Conservation (phyloP, 2,329 filamentous ascomycete species). For the Ophiocordyceps camponoti-rufipedis region DNA sequence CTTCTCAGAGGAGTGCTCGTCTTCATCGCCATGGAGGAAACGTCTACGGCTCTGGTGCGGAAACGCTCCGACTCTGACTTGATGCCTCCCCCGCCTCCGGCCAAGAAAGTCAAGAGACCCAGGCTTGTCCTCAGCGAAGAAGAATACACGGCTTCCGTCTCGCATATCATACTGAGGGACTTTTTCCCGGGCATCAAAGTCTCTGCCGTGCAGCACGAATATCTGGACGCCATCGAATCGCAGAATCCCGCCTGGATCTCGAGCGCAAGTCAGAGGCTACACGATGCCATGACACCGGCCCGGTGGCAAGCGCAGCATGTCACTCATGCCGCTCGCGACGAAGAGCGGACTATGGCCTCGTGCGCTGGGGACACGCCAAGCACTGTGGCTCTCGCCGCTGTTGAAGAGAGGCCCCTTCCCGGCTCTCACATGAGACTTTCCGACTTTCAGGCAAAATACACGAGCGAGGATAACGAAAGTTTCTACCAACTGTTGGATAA, state of each 20-base stretch:
- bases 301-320: slow-evolving; percentile 17
- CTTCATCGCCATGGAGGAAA: background rate
- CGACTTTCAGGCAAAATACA: slow-evolving; percentile 83
- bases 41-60: slow-evolving; percentile 26
- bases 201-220: slow-evolving; percentile 75
- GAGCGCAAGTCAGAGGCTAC: slow-evolving; percentile 53
- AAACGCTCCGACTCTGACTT: slow-evolving; percentile 51
- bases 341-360: slow-evolving; percentile 40
- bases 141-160: slow-evolving; percentile 74
- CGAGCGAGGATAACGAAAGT: slow-evolving; percentile 93
- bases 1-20: too few species aligned
- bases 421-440: slow-evolving; percentile 67
- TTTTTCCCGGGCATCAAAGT: slow-evolving; percentile 90
- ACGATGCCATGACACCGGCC: slow-evolving; percentile 68
- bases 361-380: slow-evolving; percentile 59
- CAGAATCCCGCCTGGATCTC: slow-evolving; percentile 73
- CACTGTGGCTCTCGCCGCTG: slow-evolving; percentile 27
- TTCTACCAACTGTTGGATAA: slow-evolving; percentile 86
- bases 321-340: slow-evolving; percentile 9
- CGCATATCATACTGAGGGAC: slow-evolving; percentile 87
- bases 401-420: slow-evolving; percentile 27
- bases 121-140: slow-evolving; percentile 84
- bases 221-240: slow-evolving; percentile 77
- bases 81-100: slow-evolving; percentile 73
- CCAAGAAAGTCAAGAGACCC: slow-evolving; percentile 84